Conservation (phyloP, 106 monocot species). For the Chionographis japonica region DNA sequence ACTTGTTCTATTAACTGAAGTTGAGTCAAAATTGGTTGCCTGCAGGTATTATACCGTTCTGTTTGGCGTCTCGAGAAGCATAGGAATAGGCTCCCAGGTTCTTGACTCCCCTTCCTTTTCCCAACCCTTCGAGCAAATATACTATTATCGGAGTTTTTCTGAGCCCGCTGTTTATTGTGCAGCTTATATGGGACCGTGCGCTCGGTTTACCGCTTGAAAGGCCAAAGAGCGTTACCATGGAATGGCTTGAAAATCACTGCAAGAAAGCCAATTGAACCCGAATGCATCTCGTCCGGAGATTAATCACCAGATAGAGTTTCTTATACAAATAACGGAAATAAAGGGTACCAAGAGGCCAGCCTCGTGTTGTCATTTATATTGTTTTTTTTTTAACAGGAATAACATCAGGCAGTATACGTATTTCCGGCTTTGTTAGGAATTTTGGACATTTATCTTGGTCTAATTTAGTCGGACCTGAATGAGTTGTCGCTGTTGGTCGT, state of each 20-base stretch:
- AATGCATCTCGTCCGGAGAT: too few species aligned
- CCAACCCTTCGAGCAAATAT: not conserved
- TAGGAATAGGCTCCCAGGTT: conserved; percentile 96
- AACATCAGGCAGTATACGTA: too few species aligned
- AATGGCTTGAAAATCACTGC: conserved; percentile 80
- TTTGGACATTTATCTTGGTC: too few species aligned
- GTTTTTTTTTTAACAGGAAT: too few species aligned
- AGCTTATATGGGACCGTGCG: conserved; percentile 97
- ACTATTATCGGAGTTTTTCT: not conserved
- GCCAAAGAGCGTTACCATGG: conserved; percentile 99
- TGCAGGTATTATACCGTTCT: conserved; percentile 93
- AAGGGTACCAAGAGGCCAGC: too few species aligned
- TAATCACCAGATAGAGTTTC: too few species aligned
- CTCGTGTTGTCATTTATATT: too few species aligned
- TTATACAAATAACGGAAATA: too few species aligned
- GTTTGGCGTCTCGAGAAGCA: conserved; percentile 95
- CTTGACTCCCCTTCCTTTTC: not conserved
- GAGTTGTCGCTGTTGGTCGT: too few species aligned
- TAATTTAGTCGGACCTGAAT: too few species aligned
- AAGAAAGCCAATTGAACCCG: conserved; percentile 23
- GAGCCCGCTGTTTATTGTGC: conserved; percentile 9
- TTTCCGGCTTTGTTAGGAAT: too few species aligned
- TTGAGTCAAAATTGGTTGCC: conserved; percentile 1
- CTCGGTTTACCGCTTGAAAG: conserved; percentile 93
- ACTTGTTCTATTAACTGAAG: too few species aligned